phyloP scores from a whole-genome alignment of 2,329 filamentous ascomycete species.

The Xylariales sp. region DNA sequence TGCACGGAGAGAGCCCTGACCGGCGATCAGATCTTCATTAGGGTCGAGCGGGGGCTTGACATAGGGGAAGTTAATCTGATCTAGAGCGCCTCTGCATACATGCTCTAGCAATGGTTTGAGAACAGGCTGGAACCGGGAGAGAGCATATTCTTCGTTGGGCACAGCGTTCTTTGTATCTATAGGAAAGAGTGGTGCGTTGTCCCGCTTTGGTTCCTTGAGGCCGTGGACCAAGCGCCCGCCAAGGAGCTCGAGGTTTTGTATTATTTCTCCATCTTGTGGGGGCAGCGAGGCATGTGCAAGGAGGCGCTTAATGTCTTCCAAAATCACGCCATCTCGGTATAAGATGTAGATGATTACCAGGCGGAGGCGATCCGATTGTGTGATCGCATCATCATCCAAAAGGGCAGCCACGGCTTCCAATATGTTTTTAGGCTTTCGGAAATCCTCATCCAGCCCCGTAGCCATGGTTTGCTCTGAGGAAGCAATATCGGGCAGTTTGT shows the following conservation, averaged over 20 bases:
- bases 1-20: slow-evolving; percentile 75
- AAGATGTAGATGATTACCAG: slow-evolving; percentile 82
- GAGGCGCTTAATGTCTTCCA: slow-evolving; percentile 79
- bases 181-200: slow-evolving; percentile 66
- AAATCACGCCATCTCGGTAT: slow-evolving; percentile 79
- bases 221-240: slow-evolving; percentile 66
- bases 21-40: slow-evolving; percentile 52
- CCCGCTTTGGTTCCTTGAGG: slow-evolving; percentile 72
- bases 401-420: slow-evolving; percentile 80
- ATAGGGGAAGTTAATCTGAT: slow-evolving; percentile 65
- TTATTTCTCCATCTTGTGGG: slow-evolving; percentile 64
- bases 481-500: slow-evolving; percentile 82
- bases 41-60: slow-evolving; percentile 65
- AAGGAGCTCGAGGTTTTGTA: slow-evolving; percentile 76
- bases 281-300: slow-evolving; percentile 79
- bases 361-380: slow-evolving; percentile 70
- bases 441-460: slow-evolving; percentile 90
- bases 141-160: slow-evolving; percentile 69
- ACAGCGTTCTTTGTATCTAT: slow-evolving; percentile 53
- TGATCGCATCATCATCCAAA: slow-evolving; percentile 78
- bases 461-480: slow-evolving; percentile 86
- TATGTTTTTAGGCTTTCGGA: slow-evolving; percentile 83
- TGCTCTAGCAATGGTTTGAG: slow-evolving; percentile 81
- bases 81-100: slow-evolving; percentile 62
- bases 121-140: slow-evolving; percentile 82